Evolutionary conservation across 208 protist species (phyloP).

Genomic region (Plasmodiophora brassicae): DNA sequence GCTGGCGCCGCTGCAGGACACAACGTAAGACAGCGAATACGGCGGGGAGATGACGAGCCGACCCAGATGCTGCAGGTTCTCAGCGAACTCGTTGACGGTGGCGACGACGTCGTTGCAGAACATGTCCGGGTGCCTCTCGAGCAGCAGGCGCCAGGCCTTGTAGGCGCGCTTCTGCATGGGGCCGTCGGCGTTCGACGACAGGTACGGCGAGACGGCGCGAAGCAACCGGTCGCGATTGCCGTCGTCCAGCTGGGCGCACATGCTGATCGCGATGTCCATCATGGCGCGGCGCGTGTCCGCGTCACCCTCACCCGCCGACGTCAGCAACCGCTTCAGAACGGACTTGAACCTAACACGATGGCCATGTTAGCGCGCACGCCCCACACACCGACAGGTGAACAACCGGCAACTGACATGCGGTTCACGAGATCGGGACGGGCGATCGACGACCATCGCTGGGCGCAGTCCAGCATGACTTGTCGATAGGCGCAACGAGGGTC

Average conservation of each 20-base stretch:
- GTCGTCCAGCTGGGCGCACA: neutral
- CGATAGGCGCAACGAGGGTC: too few relatives aligned
- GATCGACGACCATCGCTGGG: neutral
- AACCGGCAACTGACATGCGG: too few relatives aligned
- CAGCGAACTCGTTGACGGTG: too few relatives aligned
- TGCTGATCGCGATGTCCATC: neutral
- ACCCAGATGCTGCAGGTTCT: too few relatives aligned
- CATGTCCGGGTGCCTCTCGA: too few relatives aligned
- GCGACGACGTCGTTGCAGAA: too few relatives aligned
- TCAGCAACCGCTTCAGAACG: neutral
- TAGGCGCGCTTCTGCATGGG: neutral
- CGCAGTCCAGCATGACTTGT: neutral
- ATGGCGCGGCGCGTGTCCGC: neutral
- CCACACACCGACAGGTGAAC: too few relatives aligned
- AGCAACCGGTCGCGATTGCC: neutral
- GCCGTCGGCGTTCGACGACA: neutral
- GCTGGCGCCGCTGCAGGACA: neutral
- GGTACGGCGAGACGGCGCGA: neutral
- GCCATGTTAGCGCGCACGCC: too few relatives aligned
- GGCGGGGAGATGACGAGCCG: too few relatives aligned
- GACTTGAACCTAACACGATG: too few relatives aligned
- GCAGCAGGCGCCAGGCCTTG: neutral
- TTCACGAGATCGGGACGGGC: neutral
- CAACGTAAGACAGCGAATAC: too few relatives aligned
- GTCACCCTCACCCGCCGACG: neutral